Conservation (phyloP, 352 stramenopile genomes). For the Thraustochytrium sp. region DNA sequence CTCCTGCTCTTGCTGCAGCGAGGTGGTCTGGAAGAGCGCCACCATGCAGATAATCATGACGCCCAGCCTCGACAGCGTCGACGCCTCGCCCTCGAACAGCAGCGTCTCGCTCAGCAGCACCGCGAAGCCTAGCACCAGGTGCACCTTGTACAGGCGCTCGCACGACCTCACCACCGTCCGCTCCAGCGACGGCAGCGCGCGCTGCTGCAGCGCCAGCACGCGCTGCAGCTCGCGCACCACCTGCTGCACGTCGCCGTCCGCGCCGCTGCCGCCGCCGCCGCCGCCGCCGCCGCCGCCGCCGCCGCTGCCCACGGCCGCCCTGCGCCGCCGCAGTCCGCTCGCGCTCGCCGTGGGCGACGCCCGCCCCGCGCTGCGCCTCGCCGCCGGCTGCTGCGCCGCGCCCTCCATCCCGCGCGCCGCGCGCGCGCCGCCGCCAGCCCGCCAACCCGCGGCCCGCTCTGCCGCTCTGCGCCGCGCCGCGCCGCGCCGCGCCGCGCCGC, state of each 20-base stretch:
- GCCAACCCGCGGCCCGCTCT: too few species aligned
- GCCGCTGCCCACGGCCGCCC: neutral
- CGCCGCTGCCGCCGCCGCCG: neutral
- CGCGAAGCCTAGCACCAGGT: neutral
- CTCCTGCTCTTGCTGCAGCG: neutral
- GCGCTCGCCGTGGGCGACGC: too few species aligned
- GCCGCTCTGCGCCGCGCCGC: too few species aligned
- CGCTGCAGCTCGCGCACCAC: neutral
- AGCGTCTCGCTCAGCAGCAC: neutral
- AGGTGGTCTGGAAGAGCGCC: neutral
- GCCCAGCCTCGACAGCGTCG: neutral
- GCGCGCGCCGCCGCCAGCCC: too few species aligned
- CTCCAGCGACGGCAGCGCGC: neutral
- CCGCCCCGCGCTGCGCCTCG: too few species aligned
- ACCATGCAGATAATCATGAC: conserved; percentile 8
- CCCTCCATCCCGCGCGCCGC: too few species aligned
- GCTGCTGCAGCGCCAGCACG: neutral
- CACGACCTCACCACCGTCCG: neutral
- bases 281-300: neutral
- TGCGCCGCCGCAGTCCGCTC: too few species aligned
- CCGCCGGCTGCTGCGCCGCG: too few species aligned
- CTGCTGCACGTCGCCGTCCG: neutral
- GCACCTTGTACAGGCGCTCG: neutral
- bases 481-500: too few species aligned
- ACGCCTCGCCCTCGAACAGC: neutral